phyloP scores from a whole-genome alignment of 768 basidiomycete genomes.

The Boletellus ananas region DNA sequence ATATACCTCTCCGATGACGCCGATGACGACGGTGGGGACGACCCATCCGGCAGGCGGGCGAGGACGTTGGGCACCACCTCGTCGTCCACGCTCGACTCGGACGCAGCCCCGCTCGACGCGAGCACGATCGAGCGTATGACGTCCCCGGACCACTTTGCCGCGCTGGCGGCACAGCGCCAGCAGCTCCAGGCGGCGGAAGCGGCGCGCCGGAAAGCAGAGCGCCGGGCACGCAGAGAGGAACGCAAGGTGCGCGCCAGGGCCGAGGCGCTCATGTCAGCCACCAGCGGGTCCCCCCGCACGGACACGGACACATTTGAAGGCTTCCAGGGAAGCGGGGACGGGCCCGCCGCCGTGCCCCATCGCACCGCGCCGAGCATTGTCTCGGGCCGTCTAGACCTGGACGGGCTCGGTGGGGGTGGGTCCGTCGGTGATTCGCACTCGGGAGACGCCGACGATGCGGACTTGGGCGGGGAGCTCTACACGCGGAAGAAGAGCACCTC shows the following conservation, averaged over 20 bases:
- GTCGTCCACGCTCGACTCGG: conserved; percentile 59
- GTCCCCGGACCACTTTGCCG: conserved; percentile 35
- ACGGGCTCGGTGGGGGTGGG: conserved; percentile 1
- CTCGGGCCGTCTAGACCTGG: conserved; percentile 7
- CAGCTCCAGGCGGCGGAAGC: conserved; percentile 36
- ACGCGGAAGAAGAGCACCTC: conserved; percentile 34
- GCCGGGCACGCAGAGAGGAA: conserved; percentile 43
- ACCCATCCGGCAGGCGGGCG: conserved; percentile 14
- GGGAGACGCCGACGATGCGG: conserved; percentile 48
- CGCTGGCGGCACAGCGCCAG: conserved; percentile 27
- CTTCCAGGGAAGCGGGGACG: conserved; percentile 53
- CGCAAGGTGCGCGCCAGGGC: conserved; percentile 42
- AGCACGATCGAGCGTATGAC: conserved; percentile 53
- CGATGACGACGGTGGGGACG: conserved; percentile 39
- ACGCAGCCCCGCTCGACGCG: conserved; percentile 62
- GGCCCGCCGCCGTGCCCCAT: not conserved
- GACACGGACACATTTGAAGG: conserved; percentile 53
- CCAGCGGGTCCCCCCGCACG: conserved; percentile 17
- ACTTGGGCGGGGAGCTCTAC: conserved; percentile 59
- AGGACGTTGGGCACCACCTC: conserved; percentile 25
- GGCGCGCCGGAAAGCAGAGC: conserved; percentile 44
- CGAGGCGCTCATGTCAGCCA: conserved; percentile 30
- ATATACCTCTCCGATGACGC: conserved; percentile 59
- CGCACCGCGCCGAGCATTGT: not conserved
- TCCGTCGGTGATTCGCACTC: conserved; percentile 8